phyloP scores from a whole-genome alignment of 495 filamentous ascomycete genomes.

The Aspergillus hancockii region DNA sequence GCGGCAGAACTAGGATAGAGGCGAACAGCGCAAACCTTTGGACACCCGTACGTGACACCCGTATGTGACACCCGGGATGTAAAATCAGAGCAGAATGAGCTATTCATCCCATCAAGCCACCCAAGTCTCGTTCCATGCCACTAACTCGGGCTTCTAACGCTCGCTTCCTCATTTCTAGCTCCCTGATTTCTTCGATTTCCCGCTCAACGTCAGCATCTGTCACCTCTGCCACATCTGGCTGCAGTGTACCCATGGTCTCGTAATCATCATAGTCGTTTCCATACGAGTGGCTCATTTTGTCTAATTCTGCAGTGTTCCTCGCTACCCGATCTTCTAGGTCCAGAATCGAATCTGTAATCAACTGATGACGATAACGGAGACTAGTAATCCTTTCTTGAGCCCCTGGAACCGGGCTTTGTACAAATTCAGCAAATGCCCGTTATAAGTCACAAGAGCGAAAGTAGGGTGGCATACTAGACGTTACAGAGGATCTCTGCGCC shows the following conservation, averaged over 20 bases:
- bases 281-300: slow-evolving; percentile 65
- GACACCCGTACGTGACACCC: not conserved
- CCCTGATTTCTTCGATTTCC: slow-evolving; percentile 78
- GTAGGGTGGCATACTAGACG: slow-evolving; percentile 65
- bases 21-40: not conserved
- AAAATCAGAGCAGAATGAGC: not conserved
- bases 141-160: slow-evolving; percentile 74
- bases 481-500: slow-evolving; percentile 89
- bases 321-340: slow-evolving; percentile 79
- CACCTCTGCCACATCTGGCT: slow-evolving; percentile 47
- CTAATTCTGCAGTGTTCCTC: slow-evolving; percentile 72
- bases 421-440: not conserved
- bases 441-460: not conserved
- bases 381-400: slow-evolving; percentile 75
- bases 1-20: not conserved
- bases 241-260: slow-evolving; percentile 40
- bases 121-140: slow-evolving; percentile 79
- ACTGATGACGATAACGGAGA: slow-evolving; percentile 69
- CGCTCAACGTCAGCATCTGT: slow-evolving; percentile 74
- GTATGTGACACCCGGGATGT: not conserved
- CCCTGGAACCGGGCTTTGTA: slow-evolving; percentile 68
- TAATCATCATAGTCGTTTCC: slow-evolving; percentile 39
- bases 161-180: slow-evolving; percentile 75
- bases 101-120: slow-evolving; percentile 57
- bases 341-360: slow-evolving; percentile 71